phyloP scores from a whole-genome alignment of 2,329 filamentous ascomycete genomes.

The Apiospora rasikravindrae region DNA sequence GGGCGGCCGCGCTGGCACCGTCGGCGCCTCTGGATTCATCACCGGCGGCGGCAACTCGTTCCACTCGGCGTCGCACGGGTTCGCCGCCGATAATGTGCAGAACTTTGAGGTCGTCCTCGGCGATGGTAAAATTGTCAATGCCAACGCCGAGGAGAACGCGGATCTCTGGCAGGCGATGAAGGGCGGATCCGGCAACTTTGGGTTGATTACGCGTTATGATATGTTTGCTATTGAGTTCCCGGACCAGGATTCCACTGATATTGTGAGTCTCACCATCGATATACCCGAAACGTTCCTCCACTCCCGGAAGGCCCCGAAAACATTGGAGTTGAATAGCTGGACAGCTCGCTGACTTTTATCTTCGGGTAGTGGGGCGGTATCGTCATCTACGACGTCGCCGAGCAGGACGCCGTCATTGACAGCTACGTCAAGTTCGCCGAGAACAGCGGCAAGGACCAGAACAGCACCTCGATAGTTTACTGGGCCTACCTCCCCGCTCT shows the following conservation, averaged over 20 bases:
- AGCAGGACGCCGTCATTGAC: slow-evolving; percentile 22
- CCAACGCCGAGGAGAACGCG: slow-evolving; percentile 39
- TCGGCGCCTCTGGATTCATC: slow-evolving; percentile 36
- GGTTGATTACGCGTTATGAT: slow-evolving; percentile 41
- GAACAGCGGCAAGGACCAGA: slow-evolving; percentile 15
- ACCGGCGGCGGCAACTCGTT: slow-evolving; percentile 34
- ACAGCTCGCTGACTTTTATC: not conserved
- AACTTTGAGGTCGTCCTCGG: slow-evolving; percentile 51
- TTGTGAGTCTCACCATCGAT: not conserved
- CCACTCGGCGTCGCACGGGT: slow-evolving; percentile 41
- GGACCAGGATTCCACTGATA: not conserved
- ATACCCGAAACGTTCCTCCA: no score
- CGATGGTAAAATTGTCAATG: slow-evolving; percentile 46
- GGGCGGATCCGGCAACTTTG: slow-evolving; percentile 53
- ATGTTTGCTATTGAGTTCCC: slow-evolving; percentile 26
- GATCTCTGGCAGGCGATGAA: slow-evolving; percentile 52
- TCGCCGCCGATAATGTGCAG: slow-evolving; percentile 49
- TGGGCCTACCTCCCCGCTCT: slow-evolving; percentile 38
- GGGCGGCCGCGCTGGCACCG: slow-evolving; percentile 31
- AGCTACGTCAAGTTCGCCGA: slow-evolving; percentile 27
- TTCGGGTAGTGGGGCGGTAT: slow-evolving; percentile 27
- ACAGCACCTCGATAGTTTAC: slow-evolving; percentile 18
- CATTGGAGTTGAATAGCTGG: not conserved
- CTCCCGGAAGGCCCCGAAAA: no score
- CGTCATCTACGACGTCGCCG: slow-evolving; percentile 20